A percentile compares a stretch with the other conserved stretches of the same genome.
Conservation (phyloP, 2,329 filamentous ascomycete genomes). For the Colletotrichum sansevieriae region DNA sequence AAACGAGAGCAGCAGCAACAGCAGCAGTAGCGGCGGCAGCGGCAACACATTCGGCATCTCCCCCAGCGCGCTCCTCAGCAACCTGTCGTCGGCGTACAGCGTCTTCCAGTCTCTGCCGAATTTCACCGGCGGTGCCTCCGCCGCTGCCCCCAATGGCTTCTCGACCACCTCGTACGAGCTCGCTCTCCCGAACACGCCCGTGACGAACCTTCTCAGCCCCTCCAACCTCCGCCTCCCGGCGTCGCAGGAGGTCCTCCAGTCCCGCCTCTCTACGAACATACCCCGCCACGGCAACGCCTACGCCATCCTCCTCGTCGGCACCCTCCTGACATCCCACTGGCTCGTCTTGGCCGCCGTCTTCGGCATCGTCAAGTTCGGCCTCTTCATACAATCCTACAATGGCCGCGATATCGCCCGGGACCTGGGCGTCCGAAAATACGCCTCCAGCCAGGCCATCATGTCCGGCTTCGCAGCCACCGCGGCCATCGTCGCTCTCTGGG, state of each 20-base stretch:
- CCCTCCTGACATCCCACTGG: constrained; percentile 37
- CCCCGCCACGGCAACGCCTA: constrained; percentile 39
- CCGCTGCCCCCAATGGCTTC: neutral
- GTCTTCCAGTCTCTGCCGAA: constrained; percentile 33
- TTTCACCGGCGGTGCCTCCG: constrained; percentile 16
- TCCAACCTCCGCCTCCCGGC: constrained; percentile 28
- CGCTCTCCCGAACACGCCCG: constrained; percentile 35
- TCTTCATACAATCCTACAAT: constrained; percentile 38
- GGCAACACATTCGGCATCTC: constrained; percentile 24
- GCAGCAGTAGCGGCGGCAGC: neutral
- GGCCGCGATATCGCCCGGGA: constrained; percentile 39
- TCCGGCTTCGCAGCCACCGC: constrained; percentile 28
- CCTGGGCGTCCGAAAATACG: constrained; percentile 37
- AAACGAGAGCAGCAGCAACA: neutral
- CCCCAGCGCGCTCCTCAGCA: constrained; percentile 22
- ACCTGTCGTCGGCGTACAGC: constrained; percentile 31
- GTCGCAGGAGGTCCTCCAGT: constrained; percentile 35
- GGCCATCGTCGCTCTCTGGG: constrained; percentile 35
- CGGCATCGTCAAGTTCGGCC: constrained; percentile 35
- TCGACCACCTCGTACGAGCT: constrained; percentile 26
- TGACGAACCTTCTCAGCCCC: constrained; percentile 39
- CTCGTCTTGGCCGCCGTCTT: constrained; percentile 37
- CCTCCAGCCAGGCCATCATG: constrained; percentile 36
- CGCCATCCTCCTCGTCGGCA: constrained; percentile 39
- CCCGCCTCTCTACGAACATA: constrained; percentile 33